Evolutionary conservation across 805 yeast species (phyloP), one percentile per base, ranked within the genome.

Genomic region (Candida multigemmis): DNA sequence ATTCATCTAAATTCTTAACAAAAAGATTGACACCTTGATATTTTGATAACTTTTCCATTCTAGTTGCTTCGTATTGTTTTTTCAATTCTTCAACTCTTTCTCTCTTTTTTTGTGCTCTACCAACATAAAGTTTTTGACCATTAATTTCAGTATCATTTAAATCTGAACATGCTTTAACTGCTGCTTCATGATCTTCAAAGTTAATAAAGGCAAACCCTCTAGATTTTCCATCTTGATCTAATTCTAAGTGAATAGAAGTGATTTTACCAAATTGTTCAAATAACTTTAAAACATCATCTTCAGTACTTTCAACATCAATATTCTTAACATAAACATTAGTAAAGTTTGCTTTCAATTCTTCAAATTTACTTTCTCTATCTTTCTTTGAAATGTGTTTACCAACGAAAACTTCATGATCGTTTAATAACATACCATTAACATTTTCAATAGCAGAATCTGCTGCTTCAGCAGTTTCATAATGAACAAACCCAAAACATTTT

Each of bases 51-150:
- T 84, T 84, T 69, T 91, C 97, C 57, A 81, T 71, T 59, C 94
- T 78, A 45, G 81, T 78, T 44, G 82, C 74, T 66, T 91, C 97
- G 68, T 84, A 79, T 68, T 85, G 94, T 66, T 79, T 80, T 71
- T 82, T 85, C 62, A 91, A 81, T 65, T 86, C 94, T 68, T 85
- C 94, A 53, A 78, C 63, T 72, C 98, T 87, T 75, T 91, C 98
- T 63, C 82, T 73, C 76, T 86, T 89, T 86, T 86, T 89, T 72
- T 91, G 98, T 46, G 98, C 98, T 66, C 98, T 85, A 50, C 96
- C 96, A 50, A 89, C 98, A 60, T 77, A 91, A 41, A 91, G 65
- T 60, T 68, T 74, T 68, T 83, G 84, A 50, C 91, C 93, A 48
- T 74, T 76, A 57, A 79, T 59, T 54, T 91, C 97, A 45, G 60